phyloP scores from a whole-genome alignment of 2,329 filamentous ascomycete genomes.

The Colletotrichum orchidophilum region DNA sequence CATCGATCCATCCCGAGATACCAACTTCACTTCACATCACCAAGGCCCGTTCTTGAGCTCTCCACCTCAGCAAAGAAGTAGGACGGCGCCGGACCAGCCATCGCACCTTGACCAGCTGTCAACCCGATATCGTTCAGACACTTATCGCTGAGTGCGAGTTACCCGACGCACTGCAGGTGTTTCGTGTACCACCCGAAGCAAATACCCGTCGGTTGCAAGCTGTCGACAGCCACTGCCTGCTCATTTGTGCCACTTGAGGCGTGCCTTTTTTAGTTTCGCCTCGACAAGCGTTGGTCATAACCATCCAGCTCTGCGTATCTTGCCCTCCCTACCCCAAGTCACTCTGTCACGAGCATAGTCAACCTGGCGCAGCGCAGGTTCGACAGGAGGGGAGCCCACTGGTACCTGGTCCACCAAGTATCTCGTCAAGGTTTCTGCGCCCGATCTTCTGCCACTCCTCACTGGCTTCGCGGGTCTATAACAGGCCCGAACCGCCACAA shows the following conservation, averaged over 20 bases:
- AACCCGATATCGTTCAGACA: not conserved
- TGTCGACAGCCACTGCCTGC: constrained; percentile 11
- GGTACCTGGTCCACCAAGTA: constrained; percentile 19
- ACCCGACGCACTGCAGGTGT: constrained; percentile 18
- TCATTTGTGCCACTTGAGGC: constrained; percentile 7
- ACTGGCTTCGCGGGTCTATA: constrained; percentile 43
- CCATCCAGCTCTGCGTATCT: not conserved
- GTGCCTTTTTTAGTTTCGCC: constrained; percentile 26
- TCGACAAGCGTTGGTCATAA: constrained; percentile 16
- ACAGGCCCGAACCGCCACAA: constrained; percentile 56
- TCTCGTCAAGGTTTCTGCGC: constrained; percentile 12
- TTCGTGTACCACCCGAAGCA: constrained; percentile 10
- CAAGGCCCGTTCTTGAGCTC: not conserved
- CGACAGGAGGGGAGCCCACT: constrained; percentile 15
- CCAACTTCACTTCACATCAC: not conserved
- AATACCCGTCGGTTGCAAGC: constrained; percentile 7
- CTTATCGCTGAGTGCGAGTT: not conserved
- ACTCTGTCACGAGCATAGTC: constrained; percentile 11
- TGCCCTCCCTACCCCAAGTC: constrained; percentile 24
- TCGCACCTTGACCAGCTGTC: not conserved
- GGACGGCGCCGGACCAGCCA: not conserved
- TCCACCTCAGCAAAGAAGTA: not conserved
- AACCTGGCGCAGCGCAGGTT: constrained; percentile 19
- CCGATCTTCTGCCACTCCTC: constrained; percentile 10
- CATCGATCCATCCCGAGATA: not conserved